Conservation (phyloP, 371 early-diverging fungal genomes). For the Nematocida homosporus region DNA sequence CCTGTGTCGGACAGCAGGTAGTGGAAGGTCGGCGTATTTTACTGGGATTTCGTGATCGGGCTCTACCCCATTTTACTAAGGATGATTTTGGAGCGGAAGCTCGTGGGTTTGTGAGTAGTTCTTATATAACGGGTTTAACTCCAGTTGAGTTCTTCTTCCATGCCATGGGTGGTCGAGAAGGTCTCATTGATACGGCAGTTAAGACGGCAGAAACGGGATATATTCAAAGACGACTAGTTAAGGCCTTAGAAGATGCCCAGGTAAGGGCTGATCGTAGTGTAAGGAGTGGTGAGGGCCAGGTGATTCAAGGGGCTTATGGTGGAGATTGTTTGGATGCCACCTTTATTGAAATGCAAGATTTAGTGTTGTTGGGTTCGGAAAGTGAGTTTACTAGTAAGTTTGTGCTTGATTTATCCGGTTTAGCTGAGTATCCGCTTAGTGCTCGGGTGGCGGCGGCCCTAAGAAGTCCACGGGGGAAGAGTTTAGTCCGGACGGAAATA, state of each 20-base stretch:
- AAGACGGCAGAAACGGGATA: conserved; percentile 99
- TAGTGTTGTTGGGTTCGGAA: conserved; percentile 39
- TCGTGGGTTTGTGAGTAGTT: conserved; percentile 95
- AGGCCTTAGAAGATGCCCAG: conserved; percentile 94
- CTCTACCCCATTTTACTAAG: conserved; percentile 92
- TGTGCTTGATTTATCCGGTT: conserved; percentile 14
- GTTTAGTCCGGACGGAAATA: conserved; percentile 18
- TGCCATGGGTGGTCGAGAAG: conserved; percentile 99
- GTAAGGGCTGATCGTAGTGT: conserved; percentile 94
- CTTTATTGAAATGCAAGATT: conserved; percentile 54
- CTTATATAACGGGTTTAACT: conserved; percentile 88
- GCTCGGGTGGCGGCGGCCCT: neutral
- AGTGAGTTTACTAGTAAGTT: conserved; percentile 10
- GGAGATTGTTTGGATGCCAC: conserved; percentile 96
- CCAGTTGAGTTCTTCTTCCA: conserved; percentile 99
- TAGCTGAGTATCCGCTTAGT: conserved; percentile 24
- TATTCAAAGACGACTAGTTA: conserved; percentile 96
- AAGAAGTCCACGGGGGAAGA: neutral
- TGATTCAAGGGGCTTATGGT: conserved; percentile 91
- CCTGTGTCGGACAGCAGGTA: conserved; percentile 98
- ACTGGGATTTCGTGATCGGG: conserved; percentile 86
- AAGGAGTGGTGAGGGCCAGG: conserved; percentile 81
- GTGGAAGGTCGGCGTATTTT: conserved; percentile 98
- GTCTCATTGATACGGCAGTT: conserved; percentile 91
- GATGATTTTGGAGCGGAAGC: conserved; percentile 92